A percentile compares a stretch with the other conserved stretches of the same genome.
Conservation (phyloP, 192 early-diverging fungal species). For the Backusella morwellensis region DNA sequence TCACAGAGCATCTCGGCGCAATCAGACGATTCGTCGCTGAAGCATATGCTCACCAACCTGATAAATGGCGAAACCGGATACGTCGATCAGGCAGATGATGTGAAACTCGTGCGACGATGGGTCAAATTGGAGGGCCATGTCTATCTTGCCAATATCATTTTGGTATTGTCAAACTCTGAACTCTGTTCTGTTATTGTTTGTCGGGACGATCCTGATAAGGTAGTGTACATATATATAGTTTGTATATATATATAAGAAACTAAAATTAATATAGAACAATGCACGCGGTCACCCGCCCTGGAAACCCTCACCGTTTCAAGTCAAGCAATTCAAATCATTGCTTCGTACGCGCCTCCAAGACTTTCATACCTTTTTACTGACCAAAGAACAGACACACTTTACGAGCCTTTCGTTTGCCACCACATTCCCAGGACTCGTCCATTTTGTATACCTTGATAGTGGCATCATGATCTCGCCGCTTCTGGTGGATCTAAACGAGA, state of each 20-base stretch:
- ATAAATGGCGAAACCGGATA: conserved; percentile 6
- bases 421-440: conserved; percentile 28
- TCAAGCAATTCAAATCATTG: conserved; percentile 11
- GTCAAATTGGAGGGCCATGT: conserved; percentile 1
- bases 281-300: background rate
- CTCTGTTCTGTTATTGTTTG: conserved; percentile 17
- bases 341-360: conserved; percentile 9
- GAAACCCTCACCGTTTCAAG: conserved; percentile 9
- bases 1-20: conserved; percentile 5
- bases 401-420: conserved; percentile 29
- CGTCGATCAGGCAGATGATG: conserved; percentile 10
- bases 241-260: no score
- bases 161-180: background rate
- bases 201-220: conserved; percentile 16
- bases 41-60: conserved; percentile 7
- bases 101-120: conserved; percentile 22
- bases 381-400: conserved; percentile 33
- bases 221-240: background rate
- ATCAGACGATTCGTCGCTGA: conserved; percentile 8
- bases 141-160: conserved; percentile 3
- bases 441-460: conserved; percentile 30
- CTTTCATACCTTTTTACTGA: conserved; percentile 25
- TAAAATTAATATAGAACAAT: background rate
- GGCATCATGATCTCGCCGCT: conserved; percentile 22
- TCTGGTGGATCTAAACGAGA: conserved; percentile 25